Evolutionary conservation across 1,284 basidiomycete species (phyloP).

Genomic region (Ceratobasidium sp.): DNA sequence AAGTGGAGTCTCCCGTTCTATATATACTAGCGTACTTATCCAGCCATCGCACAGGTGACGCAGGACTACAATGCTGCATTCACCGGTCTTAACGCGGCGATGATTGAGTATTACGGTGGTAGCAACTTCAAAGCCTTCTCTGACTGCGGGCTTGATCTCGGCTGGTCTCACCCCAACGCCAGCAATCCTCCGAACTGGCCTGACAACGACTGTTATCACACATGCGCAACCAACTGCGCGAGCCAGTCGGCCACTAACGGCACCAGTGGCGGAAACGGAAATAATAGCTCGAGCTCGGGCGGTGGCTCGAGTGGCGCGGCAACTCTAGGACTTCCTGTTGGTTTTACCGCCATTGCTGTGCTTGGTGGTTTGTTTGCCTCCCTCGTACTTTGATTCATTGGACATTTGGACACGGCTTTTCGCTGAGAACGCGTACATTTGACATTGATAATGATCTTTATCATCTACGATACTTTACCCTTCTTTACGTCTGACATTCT

Average conservation of each 20-base stretch:
- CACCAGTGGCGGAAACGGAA: slow-evolving; percentile 2
- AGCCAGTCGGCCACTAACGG: too few relatives aligned
- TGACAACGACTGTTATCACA: slow-evolving; percentile 48
- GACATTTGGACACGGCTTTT: background rate
- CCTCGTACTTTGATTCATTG: slow-evolving; percentile 33
- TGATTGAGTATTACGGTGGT: slow-evolving; percentile 40
- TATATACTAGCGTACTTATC: slow-evolving; percentile 12
- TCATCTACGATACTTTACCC: slow-evolving; percentile 24
- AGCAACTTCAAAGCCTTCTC: slow-evolving; percentile 48
- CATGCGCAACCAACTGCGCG: slow-evolving; percentile 36
- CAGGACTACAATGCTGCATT: slow-evolving; percentile 50
- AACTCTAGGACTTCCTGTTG: background rate
- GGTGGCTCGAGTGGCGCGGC: background rate
- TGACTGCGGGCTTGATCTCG: slow-evolving; percentile 49
- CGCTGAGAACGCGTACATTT: background rate
- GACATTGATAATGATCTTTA: slow-evolving; percentile 29
- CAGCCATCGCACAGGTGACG: slow-evolving; percentile 47
- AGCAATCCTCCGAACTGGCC: slow-evolving; percentile 46
- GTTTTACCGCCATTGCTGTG: slow-evolving; percentile 4
- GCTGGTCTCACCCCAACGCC: slow-evolving; percentile 49
- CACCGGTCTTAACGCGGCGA: slow-evolving; percentile 48
- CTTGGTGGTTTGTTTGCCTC: slow-evolving; percentile 23
- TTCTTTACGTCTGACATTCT: slow-evolving; percentile 19
- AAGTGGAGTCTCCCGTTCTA: slow-evolving; percentile 9
- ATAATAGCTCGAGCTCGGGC: slow-evolving; percentile 9